phyloP scores from a whole-genome alignment of 1,284 basidiomycete genomes.

The Marasmius oreades region DNA sequence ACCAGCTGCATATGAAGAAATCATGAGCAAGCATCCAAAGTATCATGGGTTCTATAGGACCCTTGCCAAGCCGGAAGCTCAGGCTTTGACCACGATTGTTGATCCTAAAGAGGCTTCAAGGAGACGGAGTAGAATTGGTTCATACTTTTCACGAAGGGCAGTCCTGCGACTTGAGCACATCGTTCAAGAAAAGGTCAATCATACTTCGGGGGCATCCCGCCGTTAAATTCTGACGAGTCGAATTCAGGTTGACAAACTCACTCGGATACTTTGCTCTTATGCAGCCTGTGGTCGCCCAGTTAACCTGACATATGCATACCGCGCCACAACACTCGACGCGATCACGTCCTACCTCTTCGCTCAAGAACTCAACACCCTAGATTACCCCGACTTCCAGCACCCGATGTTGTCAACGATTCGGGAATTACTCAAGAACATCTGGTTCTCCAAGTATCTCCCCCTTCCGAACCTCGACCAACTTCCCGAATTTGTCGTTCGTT shows the following conservation, averaged over 20 bases:
- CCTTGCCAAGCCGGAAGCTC: background rate
- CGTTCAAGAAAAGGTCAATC: constrained; percentile 20
- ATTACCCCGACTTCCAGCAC: constrained; percentile 20
- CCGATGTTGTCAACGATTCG: constrained; percentile 15
- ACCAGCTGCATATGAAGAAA: background rate
- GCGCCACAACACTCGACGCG: constrained; percentile 19
- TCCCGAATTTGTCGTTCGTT: background rate
- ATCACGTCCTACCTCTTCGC: constrained; percentile 26
- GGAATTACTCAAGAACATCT: constrained; percentile 9
- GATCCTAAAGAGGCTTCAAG: constrained; percentile 18
- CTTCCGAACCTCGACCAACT: background rate
- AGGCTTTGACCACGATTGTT: background rate
- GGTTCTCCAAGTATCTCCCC: constrained; percentile 18
- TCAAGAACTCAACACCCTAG: constrained; percentile 15
- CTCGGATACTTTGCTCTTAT: constrained; percentile 10
- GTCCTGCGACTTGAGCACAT: constrained; percentile 22
- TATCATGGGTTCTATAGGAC: background rate
- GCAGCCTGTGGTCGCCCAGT: background rate
- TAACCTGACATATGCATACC: constrained; percentile 11
- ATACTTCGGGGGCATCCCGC: background rate
- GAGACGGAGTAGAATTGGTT: constrained; percentile 19
- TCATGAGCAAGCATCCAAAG: background rate
- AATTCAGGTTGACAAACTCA: constrained; percentile 12
- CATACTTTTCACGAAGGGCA: constrained; percentile 24
- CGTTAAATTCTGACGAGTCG: constrained; percentile 2